A percentile compares a stretch with the other conserved stretches of the same genome.
Conservation (phyloP, 177 flowering plant genomes). For the Vitis hybrid region DNA sequence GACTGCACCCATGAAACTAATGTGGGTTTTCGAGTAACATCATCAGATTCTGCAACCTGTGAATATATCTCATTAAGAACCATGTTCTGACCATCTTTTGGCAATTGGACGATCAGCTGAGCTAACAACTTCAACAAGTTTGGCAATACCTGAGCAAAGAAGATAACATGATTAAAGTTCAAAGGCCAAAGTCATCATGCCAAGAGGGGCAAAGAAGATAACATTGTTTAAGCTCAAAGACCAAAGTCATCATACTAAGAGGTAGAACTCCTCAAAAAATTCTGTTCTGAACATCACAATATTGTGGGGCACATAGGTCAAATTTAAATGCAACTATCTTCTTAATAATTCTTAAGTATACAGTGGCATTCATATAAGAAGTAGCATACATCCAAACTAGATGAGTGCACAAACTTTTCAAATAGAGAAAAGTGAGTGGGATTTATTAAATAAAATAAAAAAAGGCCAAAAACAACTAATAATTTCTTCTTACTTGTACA, state of each 20-base stretch:
- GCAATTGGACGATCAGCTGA: conserved; percentile 54
- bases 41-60: conserved; percentile 86
- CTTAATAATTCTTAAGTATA: not conserved
- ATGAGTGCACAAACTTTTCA: not conserved
- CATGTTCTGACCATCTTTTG: conserved; percentile 62
- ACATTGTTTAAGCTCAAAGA: no score
- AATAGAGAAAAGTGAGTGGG: not conserved
- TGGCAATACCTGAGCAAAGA: conserved; percentile 67
- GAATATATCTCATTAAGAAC: conserved; percentile 70
- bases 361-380: not conserved
- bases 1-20: conserved; percentile 97
- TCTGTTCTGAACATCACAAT: no score
- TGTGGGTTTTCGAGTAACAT: conserved; percentile 82
- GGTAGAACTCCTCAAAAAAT: no score
- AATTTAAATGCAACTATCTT: not conserved
- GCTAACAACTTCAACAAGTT: conserved; percentile 77
- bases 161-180: not conserved
- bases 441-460: not conserved
- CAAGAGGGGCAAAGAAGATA: not conserved
- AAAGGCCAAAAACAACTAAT: not conserved
- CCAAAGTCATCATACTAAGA: not conserved
- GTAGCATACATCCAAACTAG: not conserved
- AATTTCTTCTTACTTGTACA: conserved; percentile 58
- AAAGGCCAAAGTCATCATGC: not conserved
- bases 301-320: not conserved